A percentile compares a stretch with the other conserved stretches of the same genome.
These are phyloP conservation scores for Hymenochaete sp. DNA, from an alignment of 1,284 basidiomycete species.

Conservation along the genomic window DNA sequence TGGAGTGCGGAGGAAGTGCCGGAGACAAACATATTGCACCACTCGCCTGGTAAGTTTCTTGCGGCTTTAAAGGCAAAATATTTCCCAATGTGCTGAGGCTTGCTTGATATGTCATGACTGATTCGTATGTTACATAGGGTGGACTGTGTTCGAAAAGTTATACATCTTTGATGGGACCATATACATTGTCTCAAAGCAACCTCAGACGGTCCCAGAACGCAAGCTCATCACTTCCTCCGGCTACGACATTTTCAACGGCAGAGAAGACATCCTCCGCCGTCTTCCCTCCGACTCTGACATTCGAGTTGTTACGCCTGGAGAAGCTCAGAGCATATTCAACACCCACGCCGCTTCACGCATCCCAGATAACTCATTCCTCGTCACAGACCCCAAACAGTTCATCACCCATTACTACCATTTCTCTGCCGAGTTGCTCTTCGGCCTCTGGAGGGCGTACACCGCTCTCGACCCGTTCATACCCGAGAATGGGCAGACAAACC, in stretches of 20 bases:
- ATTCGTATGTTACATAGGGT: conserved; percentile 25
- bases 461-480: conserved; percentile 67
- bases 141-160: conserved; percentile 77
- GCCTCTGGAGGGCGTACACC: conserved; percentile 82
- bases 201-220: conserved; percentile 43
- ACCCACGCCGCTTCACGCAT: conserved; percentile 26
- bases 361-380: conserved; percentile 45
- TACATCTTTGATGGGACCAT: conserved; percentile 72
- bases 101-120: not conserved
- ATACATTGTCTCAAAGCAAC: conserved; percentile 59
- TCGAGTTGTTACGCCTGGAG: conserved; percentile 58
- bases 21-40: conserved; percentile 16
- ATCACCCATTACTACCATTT: conserved; percentile 79
- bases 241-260: conserved; percentile 29
- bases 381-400: conserved; percentile 79
- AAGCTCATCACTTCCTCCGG: conserved; percentile 51
- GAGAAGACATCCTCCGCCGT: conserved; percentile 37
- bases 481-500: conserved; percentile 51
- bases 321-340: conserved; percentile 66
- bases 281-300: conserved; percentile 71
- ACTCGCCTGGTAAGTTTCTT: conserved; percentile 12
- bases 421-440: conserved; percentile 82
- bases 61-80: not conserved
- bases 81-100: not conserved
- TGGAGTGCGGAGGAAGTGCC: conserved; percentile 14